Evolutionary conservation across 768 basidiomycete species (phyloP).

Genomic region (Termitomyces heimii): DNA sequence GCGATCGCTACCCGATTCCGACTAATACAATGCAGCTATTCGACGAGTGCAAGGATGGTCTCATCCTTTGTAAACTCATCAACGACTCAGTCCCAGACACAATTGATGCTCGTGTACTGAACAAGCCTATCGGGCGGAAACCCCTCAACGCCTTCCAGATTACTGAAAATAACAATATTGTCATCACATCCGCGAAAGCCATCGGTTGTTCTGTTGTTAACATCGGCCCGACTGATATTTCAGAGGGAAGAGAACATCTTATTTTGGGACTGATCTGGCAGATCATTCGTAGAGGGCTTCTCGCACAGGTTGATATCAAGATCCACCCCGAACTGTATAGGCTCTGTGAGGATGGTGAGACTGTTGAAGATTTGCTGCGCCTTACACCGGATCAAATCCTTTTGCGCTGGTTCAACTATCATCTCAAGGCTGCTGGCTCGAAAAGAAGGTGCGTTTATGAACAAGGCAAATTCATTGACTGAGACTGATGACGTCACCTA

Average conservation of each 20-base stretch:
- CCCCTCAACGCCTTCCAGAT: conserved; percentile 97
- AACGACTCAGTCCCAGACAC: conserved; percentile 99
- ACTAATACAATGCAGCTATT: conserved; percentile 98
- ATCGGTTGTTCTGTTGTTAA: conserved; percentile 99
- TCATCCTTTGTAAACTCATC: conserved; percentile 97
- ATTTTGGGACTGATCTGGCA: conserved; percentile 99
- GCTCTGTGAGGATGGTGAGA: conserved; percentile 95
- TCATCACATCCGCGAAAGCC: conserved; percentile 95
- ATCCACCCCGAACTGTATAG: conserved; percentile 95
- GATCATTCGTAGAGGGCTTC: conserved; percentile 88
- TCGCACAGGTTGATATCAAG: conserved; percentile 97
- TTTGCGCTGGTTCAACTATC: conserved; percentile 98
- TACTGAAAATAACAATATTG: conserved; percentile 99
- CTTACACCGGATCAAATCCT: conserved; percentile 97
- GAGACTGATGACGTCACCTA: conserved; percentile 24
- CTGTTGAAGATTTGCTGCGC: conserved; percentile 89
- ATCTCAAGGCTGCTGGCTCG: conserved; percentile 94
- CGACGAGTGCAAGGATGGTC: conserved; percentile 92
- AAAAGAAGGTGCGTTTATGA: conserved; percentile 54
- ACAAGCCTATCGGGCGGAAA: conserved; percentile 77
- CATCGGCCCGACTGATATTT: conserved; percentile 89
- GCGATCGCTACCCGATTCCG: conserved; percentile 81
- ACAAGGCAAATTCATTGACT: background rate
- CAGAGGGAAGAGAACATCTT: conserved; percentile 92
- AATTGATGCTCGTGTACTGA: conserved; percentile 96